Evolutionary conservation across 257 asterid genomes (phyloP).

Genomic region (Solanum megistacrolobum): DNA sequence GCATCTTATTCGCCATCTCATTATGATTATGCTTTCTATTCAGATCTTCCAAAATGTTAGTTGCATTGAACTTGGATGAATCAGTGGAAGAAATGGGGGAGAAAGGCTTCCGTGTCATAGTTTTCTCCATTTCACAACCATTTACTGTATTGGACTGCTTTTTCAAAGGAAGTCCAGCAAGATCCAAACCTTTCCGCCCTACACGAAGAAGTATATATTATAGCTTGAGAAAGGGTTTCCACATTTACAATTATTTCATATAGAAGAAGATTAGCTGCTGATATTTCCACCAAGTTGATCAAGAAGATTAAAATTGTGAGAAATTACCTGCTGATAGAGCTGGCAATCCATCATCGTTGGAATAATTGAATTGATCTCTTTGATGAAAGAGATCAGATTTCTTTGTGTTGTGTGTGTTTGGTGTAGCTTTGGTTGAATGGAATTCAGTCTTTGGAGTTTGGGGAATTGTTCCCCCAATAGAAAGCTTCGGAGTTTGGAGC

Average conservation of each 20-base stretch:
- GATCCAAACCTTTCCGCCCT: conserved; percentile 88
- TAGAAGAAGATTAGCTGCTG: neutral
- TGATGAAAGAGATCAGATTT: conserved; percentile 18
- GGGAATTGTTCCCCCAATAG: neutral
- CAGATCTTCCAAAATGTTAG: conserved; percentile 51
- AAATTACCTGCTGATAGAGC: conserved; percentile 59
- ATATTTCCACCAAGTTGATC: neutral
- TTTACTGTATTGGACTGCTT: conserved; percentile 26
- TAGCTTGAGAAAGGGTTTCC: too few relatives aligned
- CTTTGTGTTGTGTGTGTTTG: conserved; percentile 20
- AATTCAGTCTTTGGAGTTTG: conserved; percentile 17
- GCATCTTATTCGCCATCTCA: conserved; percentile 43
- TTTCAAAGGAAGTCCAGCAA: conserved; percentile 52
- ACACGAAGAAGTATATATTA: conserved; percentile 1
- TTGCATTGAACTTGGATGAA: conserved; percentile 48
- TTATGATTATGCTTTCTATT: conserved; percentile 48
- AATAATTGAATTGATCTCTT: conserved; percentile 13
- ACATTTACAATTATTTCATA: too few relatives aligned
- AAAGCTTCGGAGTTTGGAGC: conserved; percentile 7
- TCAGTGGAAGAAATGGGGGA: conserved; percentile 83
- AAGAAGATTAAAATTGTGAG: neutral
- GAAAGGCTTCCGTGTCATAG: conserved; percentile 66
- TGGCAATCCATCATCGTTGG: conserved; percentile 38
- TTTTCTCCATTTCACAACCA: conserved; percentile 42
- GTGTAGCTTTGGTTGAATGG: conserved; percentile 26